These are phyloP conservation scores for Taxillus chinensis DNA, from an alignment of 164 flowering plant species.

Conservation along the genomic window DNA sequence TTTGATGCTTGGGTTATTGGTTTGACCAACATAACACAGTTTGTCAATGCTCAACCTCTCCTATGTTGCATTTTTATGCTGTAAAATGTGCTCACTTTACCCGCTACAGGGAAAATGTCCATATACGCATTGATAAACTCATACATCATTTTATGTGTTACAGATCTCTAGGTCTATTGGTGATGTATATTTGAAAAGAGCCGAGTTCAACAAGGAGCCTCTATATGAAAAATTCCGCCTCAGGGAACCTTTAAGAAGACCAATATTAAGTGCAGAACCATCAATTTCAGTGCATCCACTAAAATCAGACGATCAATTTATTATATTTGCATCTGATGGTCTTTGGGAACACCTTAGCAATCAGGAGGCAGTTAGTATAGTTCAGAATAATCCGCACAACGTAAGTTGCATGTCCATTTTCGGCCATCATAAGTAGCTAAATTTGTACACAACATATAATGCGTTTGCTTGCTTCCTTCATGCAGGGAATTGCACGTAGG, in stretches of 20 bases:
- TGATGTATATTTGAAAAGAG: conserved; percentile 59
- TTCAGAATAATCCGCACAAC: conserved; percentile 50
- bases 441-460: too few relatives aligned
- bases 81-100: too few relatives aligned
- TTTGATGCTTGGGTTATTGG: background rate
- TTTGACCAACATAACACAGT: too few relatives aligned
- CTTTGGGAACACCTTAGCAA: conserved; percentile 83
- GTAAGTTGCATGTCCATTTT: conserved; percentile 28
- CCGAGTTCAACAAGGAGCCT: conserved; percentile 81
- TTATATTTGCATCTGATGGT: conserved; percentile 82
- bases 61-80: too few relatives aligned
- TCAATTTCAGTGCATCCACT: conserved; percentile 47
- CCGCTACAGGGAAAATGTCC: too few relatives aligned
- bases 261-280: conserved; percentile 69
- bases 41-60: too few relatives aligned
- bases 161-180: conserved; percentile 78
- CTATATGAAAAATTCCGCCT: conserved; percentile 57
- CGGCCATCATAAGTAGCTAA: too few relatives aligned
- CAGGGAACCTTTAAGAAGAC: conserved; percentile 56
- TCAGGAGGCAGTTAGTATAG: conserved; percentile 74
- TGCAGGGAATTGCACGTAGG: conserved; percentile 76
- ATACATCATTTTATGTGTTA: conserved; percentile 1
- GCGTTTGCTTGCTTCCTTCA: background rate
- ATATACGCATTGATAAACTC: too few relatives aligned
- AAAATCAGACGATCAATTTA: conserved; percentile 63